Conservation (phyloP, 164 flowering plant species). For the Umbilicus rupestris region DNA sequence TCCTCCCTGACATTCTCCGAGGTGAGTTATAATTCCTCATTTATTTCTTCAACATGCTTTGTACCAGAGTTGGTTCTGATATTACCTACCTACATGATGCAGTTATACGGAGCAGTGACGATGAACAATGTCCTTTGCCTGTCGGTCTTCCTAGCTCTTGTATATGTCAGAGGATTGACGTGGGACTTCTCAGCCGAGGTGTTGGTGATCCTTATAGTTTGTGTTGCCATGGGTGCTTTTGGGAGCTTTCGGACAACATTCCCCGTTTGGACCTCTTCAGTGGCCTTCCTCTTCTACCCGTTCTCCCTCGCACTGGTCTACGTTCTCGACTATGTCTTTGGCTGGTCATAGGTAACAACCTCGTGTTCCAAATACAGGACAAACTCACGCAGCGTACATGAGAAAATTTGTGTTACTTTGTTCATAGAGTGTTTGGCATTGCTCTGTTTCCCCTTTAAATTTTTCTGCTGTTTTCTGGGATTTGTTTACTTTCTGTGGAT, state of each 20-base stretch:
- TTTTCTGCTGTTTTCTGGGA: not conserved
- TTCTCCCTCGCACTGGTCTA: conserved; percentile 61
- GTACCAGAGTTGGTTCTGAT: not conserved
- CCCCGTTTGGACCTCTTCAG: conserved; percentile 60
- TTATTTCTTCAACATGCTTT: conserved; percentile 10
- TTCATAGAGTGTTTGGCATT: not conserved
- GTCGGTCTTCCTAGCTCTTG: conserved; percentile 56
- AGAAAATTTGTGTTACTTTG: not conserved
- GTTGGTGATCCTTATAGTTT: conserved; percentile 48
- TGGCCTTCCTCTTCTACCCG: conserved; percentile 59
- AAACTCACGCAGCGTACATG: not conserved
- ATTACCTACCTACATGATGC: conserved; percentile 8
- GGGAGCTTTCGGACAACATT: conserved; percentile 57
- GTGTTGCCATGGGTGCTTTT: conserved; percentile 50
- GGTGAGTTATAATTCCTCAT: conserved; percentile 25
- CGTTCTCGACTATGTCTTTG: conserved; percentile 49
- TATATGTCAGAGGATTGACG: conserved; percentile 45
- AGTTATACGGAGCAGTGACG: conserved; percentile 68
- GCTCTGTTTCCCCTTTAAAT: not conserved
- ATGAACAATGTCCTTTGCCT: conserved; percentile 70
- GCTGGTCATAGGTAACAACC: conserved; percentile 42
- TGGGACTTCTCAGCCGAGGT: conserved; percentile 88
- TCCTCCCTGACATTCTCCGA: conserved; percentile 85
- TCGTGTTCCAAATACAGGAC: not conserved
- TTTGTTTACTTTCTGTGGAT: not conserved